Evolutionary conservation across 176 grass and related monocot genomes (phyloP), one percentile per base, ranked within the genome.

Genomic region (Bothriochloa decipiens): DNA sequence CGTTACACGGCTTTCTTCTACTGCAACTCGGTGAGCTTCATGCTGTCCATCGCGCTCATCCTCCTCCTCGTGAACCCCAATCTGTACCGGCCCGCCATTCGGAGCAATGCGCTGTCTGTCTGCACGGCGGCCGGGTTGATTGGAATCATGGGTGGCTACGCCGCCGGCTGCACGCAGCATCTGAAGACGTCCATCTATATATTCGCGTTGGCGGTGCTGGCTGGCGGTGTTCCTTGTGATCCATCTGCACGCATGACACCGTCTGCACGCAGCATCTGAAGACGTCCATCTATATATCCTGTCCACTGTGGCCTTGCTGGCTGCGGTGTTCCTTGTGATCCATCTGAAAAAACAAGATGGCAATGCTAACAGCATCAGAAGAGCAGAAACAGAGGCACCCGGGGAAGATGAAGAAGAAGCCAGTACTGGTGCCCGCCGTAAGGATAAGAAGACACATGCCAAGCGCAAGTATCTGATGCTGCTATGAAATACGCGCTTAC

Each of bases 11-110:
- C 58, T 0, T 61, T 61, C n/a, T 61, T 61, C 58, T 61, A 25
- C 58, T 61, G 58, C 58, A 61, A 61, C 58, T 61, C 58, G 58
- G 58, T 25, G 58, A 61, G 58, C 58, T 61, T 61, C 58, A 61
- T 61, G 58, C 58, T 61, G 22, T 61, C 58, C 58, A 61, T 61
- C 58, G 58, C 58, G 8, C n/a, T 61, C 58, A 61, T 61, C 58
- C 4, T 61, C n/a, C 58, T 61, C 58, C 58, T 61, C n/a, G 58
- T 61, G 9, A 61, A 61, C 58, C 58, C 58, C 58, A 61, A 61
- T 1, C 22, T 61, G n/a, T 61, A 61, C 58, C 22, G n/a, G 0
- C 58, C 58, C 1, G 58, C 58, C 58, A 61, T 61, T 5, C 58
- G 58, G n/a, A 61, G n/a, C 58, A 61, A 60, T 2, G 58, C 58